Base-by-base conservation (phyloP, 2,329 filamentous ascomycete genomes). In the Penicillium decumbens region DNA sequence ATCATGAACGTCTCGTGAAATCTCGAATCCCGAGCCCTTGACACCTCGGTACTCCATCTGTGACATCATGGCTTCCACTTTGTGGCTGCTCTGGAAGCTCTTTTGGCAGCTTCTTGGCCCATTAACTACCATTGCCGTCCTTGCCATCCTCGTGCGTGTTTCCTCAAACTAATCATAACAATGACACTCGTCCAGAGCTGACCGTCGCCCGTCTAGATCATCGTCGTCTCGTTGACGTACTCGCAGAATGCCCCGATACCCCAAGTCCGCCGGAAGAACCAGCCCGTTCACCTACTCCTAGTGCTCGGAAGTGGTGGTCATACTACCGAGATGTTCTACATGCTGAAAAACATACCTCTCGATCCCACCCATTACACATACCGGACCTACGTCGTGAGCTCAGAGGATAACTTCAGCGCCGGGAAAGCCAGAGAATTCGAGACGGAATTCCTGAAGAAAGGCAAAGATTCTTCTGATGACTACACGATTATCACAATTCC, bases 251-350 rank as follows among this genome's bases (percentile, higher is more conserved):
- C 53, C 13, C 32, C 47, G 24, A 56, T 68, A 10, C 59, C 65
- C 25, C 64, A 62, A 62, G 60, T 59, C 51, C 66, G 67, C 41
- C 50, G 53, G 20, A 62, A 47, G 42, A 50, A 59, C 43, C 51
- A 53, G 3, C 73, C 74, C 24, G 75, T 77, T 6, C 83, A 91
- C 68, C 75, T 90, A 46, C 76, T 95, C 28, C 80, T 95, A 55
- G 84, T 97, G 24, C 85, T 97, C 23, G 93, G 93, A 45, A 95
- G 88, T 2, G 93, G 93, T 28, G 93, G 93, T 0, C 93, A 98
- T 72, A 96, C 93, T 0, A 85, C 89, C 41, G 93, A 98, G 71
- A 95, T 98, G 87, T 78, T 95, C 55, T 83, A 86, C 63, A 87
- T 96, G 75, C 81, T 98, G 77, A 58, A 80, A 79, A 57, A 80